These are phyloP conservation scores for Naganishia randhawae DNA, from an alignment of 768 basidiomycete genomes.

Conservation along the genomic window DNA sequence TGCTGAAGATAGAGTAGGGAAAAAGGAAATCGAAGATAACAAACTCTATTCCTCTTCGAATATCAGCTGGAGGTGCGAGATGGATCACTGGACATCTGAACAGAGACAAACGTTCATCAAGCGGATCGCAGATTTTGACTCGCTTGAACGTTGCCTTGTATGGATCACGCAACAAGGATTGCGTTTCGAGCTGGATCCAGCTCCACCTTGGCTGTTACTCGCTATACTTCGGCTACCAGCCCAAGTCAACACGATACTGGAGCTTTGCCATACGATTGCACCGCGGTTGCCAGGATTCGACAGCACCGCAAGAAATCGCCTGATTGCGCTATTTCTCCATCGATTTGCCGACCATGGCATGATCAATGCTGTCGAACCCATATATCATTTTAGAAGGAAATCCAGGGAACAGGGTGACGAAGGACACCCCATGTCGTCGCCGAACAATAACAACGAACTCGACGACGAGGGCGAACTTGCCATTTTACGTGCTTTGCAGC, in stretches of 20 bases:
- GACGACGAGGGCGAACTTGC: slow-evolving; percentile 18
- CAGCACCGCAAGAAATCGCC: not conserved
- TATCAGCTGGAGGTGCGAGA: not conserved
- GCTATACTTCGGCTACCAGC: slow-evolving; percentile 1
- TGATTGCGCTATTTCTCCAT: slow-evolving; percentile 10
- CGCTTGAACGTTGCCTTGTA: slow-evolving; percentile 19
- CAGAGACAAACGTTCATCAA: not conserved
- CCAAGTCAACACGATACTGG: slow-evolving; percentile 12
- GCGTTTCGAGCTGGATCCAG: slow-evolving; percentile 10
- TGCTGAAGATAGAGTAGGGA: not conserved
- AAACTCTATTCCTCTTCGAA: not conserved
- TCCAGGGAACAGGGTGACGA: not conserved
- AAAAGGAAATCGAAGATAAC: not conserved
- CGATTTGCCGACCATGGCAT: slow-evolving; percentile 18
- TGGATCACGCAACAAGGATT: slow-evolving; percentile 22
- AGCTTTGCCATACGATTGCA: not conserved
- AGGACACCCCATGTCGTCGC: not conserved
- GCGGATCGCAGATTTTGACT: not conserved
- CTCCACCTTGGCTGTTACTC: slow-evolving; percentile 5
- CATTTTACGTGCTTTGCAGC: slow-evolving; percentile 15
- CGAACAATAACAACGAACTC: not conserved
- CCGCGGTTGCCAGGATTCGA: not conserved
- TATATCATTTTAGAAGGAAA: not conserved
- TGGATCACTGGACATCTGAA: not conserved
- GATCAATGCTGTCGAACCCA: slow-evolving; percentile 11